Conservation (phyloP, 768 basidiomycete genomes). For the Termitomyces sp. region DNA sequence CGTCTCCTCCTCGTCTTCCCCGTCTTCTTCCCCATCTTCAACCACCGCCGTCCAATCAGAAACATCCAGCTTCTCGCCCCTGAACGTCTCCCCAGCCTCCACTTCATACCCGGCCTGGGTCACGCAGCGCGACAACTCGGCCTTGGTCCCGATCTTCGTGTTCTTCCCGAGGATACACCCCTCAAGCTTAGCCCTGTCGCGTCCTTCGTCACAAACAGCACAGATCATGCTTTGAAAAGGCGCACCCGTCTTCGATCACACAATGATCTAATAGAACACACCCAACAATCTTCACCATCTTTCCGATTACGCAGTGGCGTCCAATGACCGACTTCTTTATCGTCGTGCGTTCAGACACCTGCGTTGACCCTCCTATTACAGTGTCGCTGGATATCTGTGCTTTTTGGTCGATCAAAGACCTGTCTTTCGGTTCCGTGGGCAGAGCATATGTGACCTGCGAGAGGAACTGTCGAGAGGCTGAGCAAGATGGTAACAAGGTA, state of each 20-base stretch:
- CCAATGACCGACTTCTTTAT: conserved; percentile 81
- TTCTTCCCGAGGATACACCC: conserved; percentile 71
- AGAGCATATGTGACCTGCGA: conserved; percentile 44
- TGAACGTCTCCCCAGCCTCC: conserved; percentile 30
- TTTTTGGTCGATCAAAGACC: conserved; percentile 69
- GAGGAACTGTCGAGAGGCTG: conserved; percentile 37
- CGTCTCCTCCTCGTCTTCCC: not conserved
- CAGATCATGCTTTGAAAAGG: not conserved
- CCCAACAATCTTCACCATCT: conserved; percentile 75
- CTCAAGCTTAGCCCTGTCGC: conserved; percentile 64
- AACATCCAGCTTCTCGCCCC: conserved; percentile 17
- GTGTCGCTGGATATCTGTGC: conserved; percentile 83
- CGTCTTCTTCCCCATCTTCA: conserved; percentile 2
- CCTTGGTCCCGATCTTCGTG: conserved; percentile 66
- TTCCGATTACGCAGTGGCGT: conserved; percentile 79
- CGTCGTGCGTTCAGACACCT: conserved; percentile 70
- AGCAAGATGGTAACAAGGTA: not conserved
- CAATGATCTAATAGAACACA: conserved; percentile 90
- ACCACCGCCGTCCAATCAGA: conserved; percentile 16
- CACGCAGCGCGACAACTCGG: conserved; percentile 61
- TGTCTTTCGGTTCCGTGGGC: conserved; percentile 56
- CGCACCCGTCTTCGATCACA: conserved; percentile 81
- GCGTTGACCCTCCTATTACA: conserved; percentile 77
- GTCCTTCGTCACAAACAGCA: conserved; percentile 1
- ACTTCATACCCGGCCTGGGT: conserved; percentile 80